Base-by-base conservation (phyloP, 78 protist genomes). In the Paulinella micropora region DNA sequence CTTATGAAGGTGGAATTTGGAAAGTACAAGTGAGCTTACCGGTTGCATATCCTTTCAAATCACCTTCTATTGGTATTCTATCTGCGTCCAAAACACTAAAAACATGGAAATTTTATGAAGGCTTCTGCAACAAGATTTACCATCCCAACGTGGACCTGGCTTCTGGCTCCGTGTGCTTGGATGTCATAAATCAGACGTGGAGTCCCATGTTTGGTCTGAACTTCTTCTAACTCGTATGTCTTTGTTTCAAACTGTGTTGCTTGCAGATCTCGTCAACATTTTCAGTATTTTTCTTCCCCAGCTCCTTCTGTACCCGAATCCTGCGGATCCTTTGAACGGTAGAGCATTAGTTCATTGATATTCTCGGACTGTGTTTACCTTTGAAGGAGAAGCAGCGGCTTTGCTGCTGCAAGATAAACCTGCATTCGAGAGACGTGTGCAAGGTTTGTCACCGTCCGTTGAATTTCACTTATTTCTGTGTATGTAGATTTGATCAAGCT, bases 121-220 rank as follows among this genome's bases (percentile, higher is more conserved):
- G 90, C 34, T 90, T 90, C 41, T 89, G 79, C 51, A 97, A 96
- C 91, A 88, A 88, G 37, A 95, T 97, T 32, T 97, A 92, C 92
- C 99, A 97, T n/a, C 97, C 98, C 4, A 97, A 97, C 91, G 95
- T 97, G 0, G 99, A 97, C 90, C 95, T 94, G 69, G 41, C 89
- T 96, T 97, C 99, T 0, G 99, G 99, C 34, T 93, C 97, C 0
- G 97, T 97, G 35, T 97, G 99, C 84, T 91, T 97, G 39, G 98
- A 97, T 79, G 98, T 96, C 79, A 95, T 97, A 86, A 96, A 96
- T 90, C 99, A 97, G 88, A 95, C 98, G 0, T 97, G 99, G 99
- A 93, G 94, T 37, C 98, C 98, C n/a, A 94, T 97, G 96, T 97
- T 93, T 86, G 97, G 95, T 94, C n/a, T n/a, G 40, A 0, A 90